phyloP scores from a whole-genome alignment of 768 basidiomycete species.

The Kwoniella botswanensis region DNA sequence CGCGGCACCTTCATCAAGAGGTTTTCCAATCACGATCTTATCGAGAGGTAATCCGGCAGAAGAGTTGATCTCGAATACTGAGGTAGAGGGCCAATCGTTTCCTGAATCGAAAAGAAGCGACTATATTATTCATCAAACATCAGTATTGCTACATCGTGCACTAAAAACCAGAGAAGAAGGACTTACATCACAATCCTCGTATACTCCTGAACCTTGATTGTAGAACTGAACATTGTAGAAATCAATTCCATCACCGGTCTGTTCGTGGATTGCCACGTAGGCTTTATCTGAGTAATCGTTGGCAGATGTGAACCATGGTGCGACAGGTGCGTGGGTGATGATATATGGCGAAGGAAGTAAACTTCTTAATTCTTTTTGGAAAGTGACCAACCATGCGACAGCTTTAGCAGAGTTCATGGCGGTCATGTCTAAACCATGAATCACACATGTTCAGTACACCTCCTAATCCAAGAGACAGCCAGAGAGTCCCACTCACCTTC shows the following conservation, averaged over 20 bases:
- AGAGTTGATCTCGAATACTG: slow-evolving; percentile 68
- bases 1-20: slow-evolving; percentile 64
- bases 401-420: slow-evolving; percentile 53
- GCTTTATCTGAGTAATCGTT: slow-evolving; percentile 60
- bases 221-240: slow-evolving; percentile 61
- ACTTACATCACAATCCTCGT: slow-evolving; percentile 46
- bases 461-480: neutral
- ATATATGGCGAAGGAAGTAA: slow-evolving; percentile 51
- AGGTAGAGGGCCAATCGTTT: slow-evolving; percentile 67
- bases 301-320: slow-evolving; percentile 56
- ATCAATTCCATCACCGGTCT: slow-evolving; percentile 68
- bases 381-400: slow-evolving; percentile 54
- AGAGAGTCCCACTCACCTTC: slow-evolving; percentile 49
- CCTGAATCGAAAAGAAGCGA: slow-evolving; percentile 67
- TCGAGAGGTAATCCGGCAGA: slow-evolving; percentile 64
- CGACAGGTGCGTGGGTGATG: slow-evolving; percentile 57
- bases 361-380: slow-evolving; percentile 52
- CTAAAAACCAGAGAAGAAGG: neutral
- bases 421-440: slow-evolving; percentile 34
- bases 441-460: slow-evolving; percentile 1
- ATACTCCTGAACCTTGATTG: slow-evolving; percentile 54
- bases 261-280: slow-evolving; percentile 65
- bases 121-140: slow-evolving; percentile 10
- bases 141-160: neutral
- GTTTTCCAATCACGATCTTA: slow-evolving; percentile 80